Evolutionary conservation across 306 rosid species (phyloP).

Genomic region (Quercus bicolor): DNA sequence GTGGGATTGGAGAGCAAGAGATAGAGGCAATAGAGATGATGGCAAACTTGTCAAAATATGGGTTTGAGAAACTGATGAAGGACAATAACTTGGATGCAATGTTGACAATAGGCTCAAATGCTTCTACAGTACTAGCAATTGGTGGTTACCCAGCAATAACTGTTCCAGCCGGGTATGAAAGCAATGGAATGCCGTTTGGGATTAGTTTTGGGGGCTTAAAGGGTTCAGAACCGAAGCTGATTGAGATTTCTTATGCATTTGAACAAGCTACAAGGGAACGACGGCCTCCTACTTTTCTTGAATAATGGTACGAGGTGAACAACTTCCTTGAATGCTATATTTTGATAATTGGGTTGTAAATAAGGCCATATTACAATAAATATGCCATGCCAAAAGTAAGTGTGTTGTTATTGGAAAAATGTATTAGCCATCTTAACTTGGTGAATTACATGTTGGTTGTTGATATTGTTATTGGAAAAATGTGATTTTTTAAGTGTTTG

Average conservation of each 20-base stretch:
- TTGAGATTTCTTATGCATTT: conserved; percentile 37
- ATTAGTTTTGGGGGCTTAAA: conserved; percentile 33
- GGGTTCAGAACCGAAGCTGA: conserved; percentile 38
- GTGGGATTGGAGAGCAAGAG: conserved; percentile 21
- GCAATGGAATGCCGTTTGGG: conserved; percentile 36
- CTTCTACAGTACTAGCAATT: conserved; percentile 27
- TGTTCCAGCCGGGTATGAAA: conserved; percentile 38
- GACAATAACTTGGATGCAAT: conserved; percentile 28
- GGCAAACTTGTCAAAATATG: conserved; percentile 20
- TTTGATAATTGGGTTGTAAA: too few species aligned
- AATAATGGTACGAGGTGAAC: background rate
- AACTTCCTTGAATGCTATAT: too few species aligned
- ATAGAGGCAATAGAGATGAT: conserved; percentile 9
- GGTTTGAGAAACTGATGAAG: conserved; percentile 35
- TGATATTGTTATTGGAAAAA: too few species aligned
- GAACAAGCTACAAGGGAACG: conserved; percentile 40
- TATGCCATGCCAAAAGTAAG: too few species aligned
- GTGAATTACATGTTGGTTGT: too few species aligned
- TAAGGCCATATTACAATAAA: too few species aligned
- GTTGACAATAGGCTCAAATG: conserved; percentile 30
- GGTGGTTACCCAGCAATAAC: conserved; percentile 45
- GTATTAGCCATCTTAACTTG: too few species aligned
- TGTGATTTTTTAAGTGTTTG: too few species aligned
- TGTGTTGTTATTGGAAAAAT: too few species aligned
- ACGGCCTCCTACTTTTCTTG: conserved; percentile 10